Evolutionary conservation across 768 basidiomycete species (phyloP), one percentile per base, ranked within the genome.

Genomic region (Lanmaoa rubissima): DNA sequence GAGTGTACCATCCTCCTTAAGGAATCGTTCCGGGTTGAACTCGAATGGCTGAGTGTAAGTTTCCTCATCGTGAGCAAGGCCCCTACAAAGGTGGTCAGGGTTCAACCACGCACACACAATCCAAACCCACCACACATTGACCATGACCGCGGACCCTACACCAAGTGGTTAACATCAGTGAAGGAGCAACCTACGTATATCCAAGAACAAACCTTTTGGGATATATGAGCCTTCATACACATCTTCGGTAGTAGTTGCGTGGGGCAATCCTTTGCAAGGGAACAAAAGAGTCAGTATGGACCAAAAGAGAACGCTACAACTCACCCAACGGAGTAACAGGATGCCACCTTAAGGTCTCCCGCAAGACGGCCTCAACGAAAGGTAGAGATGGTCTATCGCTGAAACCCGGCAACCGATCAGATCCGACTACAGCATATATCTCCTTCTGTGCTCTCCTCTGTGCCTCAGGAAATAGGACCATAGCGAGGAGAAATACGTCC

Each of bases 1-100:
- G 28, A 62, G 58, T 5, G 57, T 49, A 17, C 59, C 69, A 44
- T 70, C 54, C 13, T 58, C 51, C 31, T 45, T 60, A 1, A 69
- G 1, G 45, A 74, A 81, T 13, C 79, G 70, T 19, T 75, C 73
- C 12, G 79, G 81, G 1, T 62, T 59, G 61, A 79, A 82, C 12
- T 61, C 60, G 7, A 73, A 62, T 5, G 81, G 78, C 41, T 78
- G 61, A 2, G 69, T 58, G 52, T 78, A 82, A 5, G 70, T 64
- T 19, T 63, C 58, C 43, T 68, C 67, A 43, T 80, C 73, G 36
- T 74, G 74, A 10, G 69, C 62, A 57, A 82, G 69, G 9, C 66
- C 75, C 76, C 74, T 78, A 39, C 16, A 17, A 16, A 44, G 43
- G 24, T n/a, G 11, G 21, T 67, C 16, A 52, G 45, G 5, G 8